A percentile compares a stretch with the other conserved stretches of the same genome.
phyloP scores from a whole-genome alignment of 2,329 filamentous ascomycete species.

The Magnaporthiopsis incrustans region DNA sequence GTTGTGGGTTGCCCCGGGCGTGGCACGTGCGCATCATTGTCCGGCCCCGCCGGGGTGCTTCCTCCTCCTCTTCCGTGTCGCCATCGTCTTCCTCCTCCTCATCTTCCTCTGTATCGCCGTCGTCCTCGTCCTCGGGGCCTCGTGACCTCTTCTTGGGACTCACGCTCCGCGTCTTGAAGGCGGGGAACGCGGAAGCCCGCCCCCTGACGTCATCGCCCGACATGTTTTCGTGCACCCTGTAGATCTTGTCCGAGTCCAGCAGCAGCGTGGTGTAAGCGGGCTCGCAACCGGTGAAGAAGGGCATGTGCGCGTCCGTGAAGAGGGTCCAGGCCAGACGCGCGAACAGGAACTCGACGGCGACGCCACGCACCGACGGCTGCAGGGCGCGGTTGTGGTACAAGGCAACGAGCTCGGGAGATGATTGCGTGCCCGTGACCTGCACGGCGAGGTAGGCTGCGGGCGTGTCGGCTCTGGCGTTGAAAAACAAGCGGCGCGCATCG shows the following conservation, averaged over 20 bases:
- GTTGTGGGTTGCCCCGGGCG: too few species aligned
- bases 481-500: not conserved
- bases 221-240: not conserved
- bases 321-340: not conserved
- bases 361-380: not conserved
- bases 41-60: too few species aligned
- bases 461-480: not conserved
- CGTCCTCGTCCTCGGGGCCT: too few species aligned
- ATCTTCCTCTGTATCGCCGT: too few species aligned
- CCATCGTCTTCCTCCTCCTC: too few species aligned
- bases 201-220: too few species aligned
- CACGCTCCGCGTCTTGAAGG: too few species aligned
- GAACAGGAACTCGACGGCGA: not conserved
- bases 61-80: too few species aligned
- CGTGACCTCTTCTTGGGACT: too few species aligned
- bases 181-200: too few species aligned
- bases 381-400: conserved; percentile 1
- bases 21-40: too few species aligned
- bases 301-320: not conserved
- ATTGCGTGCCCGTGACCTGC: not conserved
- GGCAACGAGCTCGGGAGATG: not conserved
- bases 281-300: not conserved
- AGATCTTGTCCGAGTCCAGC: not conserved
- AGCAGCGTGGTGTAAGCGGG: not conserved
- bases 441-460: not conserved